Base-by-base conservation (phyloP, 495 filamentous ascomycete genomes). In the Penicillium mononematosum region DNA sequence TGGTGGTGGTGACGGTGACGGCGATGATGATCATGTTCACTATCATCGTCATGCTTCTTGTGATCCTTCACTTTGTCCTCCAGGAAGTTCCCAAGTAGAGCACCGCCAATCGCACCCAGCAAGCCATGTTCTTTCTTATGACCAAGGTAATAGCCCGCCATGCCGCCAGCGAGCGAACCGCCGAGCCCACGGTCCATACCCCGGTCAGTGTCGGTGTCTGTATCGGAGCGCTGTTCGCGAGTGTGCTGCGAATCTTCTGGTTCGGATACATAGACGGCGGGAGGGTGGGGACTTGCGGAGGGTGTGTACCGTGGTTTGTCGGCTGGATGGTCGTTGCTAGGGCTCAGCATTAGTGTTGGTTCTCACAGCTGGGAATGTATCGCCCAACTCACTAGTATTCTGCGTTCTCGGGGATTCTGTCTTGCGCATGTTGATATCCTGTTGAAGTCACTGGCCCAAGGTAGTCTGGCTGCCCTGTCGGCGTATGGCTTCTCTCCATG, bases 21-120 rank as follows among this genome's bases (percentile, higher is more conserved):
- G 34, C 41, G 32, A 45, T 58, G 59, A 58, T 68, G 65, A 8
- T 45, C 45, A 59, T 59, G 44, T 19, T 42, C 29, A 42, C 19
- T 32, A 54, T 55, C 54, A 50, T 52, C n/a, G 9, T 52, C 61
- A 41, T 61, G 52, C 5, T 53, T 55, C 31, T 54, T 59, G 56
- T 63, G 59, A 46, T 74, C 67, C 55, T 77, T 76, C 32, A 76
- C 50, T 44, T 76, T 73, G 45, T 77, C 61, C 47, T 75, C 72
- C 2, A 80, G 5, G 9, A 77, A 69, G 50, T 75, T 81, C 2
- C 80, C 80, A 4, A 76, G 48, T 16, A 83, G 64, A 0, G 80
- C 80, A 45, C 79, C 79, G 7, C 76, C 77, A 31, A 81, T 60
- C 17, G 79, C 73, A 22, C 79, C 79, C 22, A 82, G 53, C 2